Percentiles rank a stretch among this genome's conserved stretches.
These are phyloP conservation scores for Xerocomus potaroensis DNA, from an alignment of 768 basidiomycete genomes.

Conservation along the genomic window DNA sequence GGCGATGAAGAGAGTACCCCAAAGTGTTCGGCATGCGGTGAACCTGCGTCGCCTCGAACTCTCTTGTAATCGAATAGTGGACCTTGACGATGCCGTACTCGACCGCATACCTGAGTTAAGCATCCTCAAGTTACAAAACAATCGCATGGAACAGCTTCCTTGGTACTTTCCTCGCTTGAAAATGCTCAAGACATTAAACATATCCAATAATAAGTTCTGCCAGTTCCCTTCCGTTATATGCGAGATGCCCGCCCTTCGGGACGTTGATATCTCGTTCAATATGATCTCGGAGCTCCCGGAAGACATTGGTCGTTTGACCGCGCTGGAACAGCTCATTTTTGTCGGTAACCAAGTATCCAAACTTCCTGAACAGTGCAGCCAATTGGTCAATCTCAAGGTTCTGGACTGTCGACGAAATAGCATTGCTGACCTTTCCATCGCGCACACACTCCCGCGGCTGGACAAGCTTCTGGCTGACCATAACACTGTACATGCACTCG, in stretches of 20 bases:
- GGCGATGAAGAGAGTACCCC: constrained; percentile 92
- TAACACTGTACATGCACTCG: constrained; percentile 77
- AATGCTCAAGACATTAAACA: constrained; percentile 73
- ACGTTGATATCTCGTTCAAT: constrained; percentile 96
- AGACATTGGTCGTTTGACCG: constrained; percentile 63
- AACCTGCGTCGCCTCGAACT: constrained; percentile 80
- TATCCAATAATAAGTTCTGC: constrained; percentile 94
- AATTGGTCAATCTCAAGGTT: constrained; percentile 55
- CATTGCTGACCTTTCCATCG: constrained; percentile 68
- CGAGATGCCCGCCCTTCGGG: constrained; percentile 65
- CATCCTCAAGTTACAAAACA: constrained; percentile 79
- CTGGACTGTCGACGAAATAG: constrained; percentile 87
- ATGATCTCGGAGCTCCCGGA: constrained; percentile 76
- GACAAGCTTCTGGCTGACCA: constrained; percentile 71
- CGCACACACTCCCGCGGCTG: constrained; percentile 67
- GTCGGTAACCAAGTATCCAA: constrained; percentile 80
- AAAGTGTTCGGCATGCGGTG: constrained; percentile 68
- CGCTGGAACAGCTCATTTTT: constrained; percentile 69
- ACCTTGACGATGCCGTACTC: constrained; percentile 82
- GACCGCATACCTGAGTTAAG: constrained; percentile 69
- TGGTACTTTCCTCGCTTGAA: constrained; percentile 77
- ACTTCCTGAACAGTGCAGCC: constrained; percentile 59
- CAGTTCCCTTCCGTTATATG: constrained; percentile 70
- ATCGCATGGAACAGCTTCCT: constrained; percentile 83
- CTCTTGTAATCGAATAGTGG: constrained; percentile 85